Evolutionary conservation across 1,284 basidiomycete species (phyloP).

Genomic region (Irpex lacteus): DNA sequence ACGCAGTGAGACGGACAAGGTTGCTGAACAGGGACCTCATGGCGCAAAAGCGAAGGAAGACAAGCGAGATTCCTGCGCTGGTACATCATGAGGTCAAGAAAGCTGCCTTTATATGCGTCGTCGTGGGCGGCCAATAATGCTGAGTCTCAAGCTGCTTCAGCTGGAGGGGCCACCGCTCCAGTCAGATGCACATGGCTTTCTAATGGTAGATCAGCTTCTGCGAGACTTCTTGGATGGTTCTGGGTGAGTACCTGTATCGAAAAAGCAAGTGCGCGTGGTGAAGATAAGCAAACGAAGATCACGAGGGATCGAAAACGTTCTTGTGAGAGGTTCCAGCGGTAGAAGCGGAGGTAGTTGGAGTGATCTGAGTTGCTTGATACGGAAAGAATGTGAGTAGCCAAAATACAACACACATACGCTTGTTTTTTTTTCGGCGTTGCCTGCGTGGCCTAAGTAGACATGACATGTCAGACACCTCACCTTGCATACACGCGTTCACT

Average conservation of each 20-base stretch:
- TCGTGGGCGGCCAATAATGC: neutral
- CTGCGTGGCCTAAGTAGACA: neutral
- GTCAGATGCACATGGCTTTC: neutral
- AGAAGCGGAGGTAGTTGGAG: neutral
- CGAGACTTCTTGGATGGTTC: neutral
- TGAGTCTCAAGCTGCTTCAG: neutral
- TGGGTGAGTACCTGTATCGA: neutral
- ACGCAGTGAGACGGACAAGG: neutral
- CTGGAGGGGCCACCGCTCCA: neutral
- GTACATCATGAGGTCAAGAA: no score
- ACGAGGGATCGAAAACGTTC: neutral
- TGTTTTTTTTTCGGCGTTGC: no score
- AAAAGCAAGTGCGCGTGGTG: neutral
- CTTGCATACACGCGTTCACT: no score
- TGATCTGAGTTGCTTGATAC: neutral
- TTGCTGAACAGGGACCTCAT: neutral
- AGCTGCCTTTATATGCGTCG: neutral
- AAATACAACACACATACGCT: neutral
- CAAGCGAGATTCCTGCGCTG: neutral
- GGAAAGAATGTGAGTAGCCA: neutral
- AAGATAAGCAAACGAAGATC: neutral
- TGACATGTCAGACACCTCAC: neutral
- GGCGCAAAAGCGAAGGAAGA: neutral
- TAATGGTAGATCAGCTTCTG: neutral
- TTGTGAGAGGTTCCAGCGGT: neutral